Percentiles rank a stretch among this genome's conserved stretches.
phyloP scores from a whole-genome alignment of 139 green algal genomes.

The Volvox africanus region DNA sequence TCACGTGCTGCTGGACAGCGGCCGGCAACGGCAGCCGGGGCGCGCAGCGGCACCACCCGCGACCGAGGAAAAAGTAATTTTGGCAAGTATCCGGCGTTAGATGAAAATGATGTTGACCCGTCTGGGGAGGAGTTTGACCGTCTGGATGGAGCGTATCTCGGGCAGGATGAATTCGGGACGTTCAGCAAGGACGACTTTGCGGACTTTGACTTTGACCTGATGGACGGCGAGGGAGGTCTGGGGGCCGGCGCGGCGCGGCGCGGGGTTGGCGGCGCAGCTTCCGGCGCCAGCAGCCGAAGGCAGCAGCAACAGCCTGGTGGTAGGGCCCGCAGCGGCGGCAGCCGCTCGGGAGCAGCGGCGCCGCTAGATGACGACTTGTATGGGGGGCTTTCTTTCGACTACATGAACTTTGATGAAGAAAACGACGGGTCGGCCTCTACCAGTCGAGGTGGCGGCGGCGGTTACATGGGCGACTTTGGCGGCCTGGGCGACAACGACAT shows the following conservation, averaged over 20 bases:
- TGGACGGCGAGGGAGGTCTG: neutral
- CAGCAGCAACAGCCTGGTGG: neutral
- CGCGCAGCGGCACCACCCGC: too few species aligned
- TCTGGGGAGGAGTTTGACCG: neutral
- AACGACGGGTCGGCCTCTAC: neutral
- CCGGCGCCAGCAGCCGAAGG: neutral
- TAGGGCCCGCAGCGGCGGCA: neutral
- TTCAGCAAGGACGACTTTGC: neutral
- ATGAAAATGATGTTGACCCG: neutral
- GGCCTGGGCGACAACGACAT: neutral
- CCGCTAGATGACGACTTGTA: neutral
- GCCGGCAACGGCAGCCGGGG: too few species aligned
- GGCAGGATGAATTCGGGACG: neutral
- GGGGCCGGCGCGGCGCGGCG: neutral
- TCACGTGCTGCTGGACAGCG: too few species aligned
- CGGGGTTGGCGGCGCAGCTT: neutral
- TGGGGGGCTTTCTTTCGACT: neutral
- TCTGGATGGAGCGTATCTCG: neutral
- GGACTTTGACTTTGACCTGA: constrained; percentile 12
- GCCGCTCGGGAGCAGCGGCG: neutral
- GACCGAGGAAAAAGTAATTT: too few species aligned
- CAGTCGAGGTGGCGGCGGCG: neutral
- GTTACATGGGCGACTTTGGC: neutral
- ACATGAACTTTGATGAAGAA: constrained; percentile 6
- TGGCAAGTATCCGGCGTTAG: constrained; percentile 1